A percentile compares a stretch with the other conserved stretches of the same genome.
Conservation (phyloP, 108 stramenopile species). For the Cylindrotheca fusiformis region DNA sequence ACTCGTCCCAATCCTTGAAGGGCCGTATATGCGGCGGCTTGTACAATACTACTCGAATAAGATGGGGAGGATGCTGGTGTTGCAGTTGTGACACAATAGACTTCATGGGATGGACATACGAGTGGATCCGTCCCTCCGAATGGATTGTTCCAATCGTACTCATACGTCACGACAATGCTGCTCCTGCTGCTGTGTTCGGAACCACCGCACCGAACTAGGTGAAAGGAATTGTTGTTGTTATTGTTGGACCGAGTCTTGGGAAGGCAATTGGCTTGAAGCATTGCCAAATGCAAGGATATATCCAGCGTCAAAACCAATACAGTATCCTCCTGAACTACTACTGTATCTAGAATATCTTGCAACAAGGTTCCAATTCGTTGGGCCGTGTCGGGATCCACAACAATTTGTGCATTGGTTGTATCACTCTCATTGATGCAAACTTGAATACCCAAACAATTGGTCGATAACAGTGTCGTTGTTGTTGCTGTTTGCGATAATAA, state of each 20-base stretch:
- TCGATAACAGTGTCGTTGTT: background rate
- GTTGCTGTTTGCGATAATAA: background rate
- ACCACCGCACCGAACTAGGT: background rate
- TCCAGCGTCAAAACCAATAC: background rate
- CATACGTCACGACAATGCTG: background rate
- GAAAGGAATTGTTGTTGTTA: background rate
- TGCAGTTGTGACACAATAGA: background rate
- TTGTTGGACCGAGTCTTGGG: background rate
- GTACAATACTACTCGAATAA: background rate
- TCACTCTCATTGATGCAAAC: background rate
- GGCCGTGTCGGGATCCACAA: background rate
- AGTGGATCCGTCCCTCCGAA: background rate
- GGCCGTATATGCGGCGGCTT: background rate
- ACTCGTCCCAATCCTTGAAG: background rate
- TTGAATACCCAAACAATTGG: background rate
- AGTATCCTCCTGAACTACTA: background rate
- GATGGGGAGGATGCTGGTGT: background rate
- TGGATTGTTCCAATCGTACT: constrained; percentile 1
- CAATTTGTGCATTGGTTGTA: background rate
- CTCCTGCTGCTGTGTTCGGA: background rate
- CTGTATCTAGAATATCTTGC: background rate
- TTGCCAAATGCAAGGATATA: background rate
- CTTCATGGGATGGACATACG: background rate
- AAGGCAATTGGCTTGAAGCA: background rate
- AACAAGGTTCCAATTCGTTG: background rate